phyloP scores from a whole-genome alignment of 495 filamentous ascomycete genomes.

The Annulohypoxylon stygium region DNA sequence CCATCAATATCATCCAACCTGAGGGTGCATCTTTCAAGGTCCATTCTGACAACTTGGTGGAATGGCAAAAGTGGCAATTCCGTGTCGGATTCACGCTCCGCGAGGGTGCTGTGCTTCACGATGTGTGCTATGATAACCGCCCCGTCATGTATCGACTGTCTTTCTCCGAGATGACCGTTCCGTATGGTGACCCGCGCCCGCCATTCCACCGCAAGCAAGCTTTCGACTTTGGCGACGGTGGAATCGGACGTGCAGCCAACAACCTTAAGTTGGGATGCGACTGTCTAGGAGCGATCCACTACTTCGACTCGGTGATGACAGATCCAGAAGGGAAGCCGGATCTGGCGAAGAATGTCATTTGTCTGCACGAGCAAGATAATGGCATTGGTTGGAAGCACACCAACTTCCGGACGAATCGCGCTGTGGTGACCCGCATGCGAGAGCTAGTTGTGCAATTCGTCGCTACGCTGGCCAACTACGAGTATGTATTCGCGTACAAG shows the following conservation, averaged over 20 bases:
- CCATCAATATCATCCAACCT: conserved; percentile 65
- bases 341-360: conserved; percentile 78
- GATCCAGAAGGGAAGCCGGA: conserved; percentile 69
- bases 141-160: conserved; percentile 76
- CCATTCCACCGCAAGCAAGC: conserved; percentile 84
- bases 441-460: conserved; percentile 84
- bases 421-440: conserved; percentile 74
- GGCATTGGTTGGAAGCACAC: conserved; percentile 84
- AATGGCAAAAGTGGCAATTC: conserved; percentile 81
- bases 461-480: conserved; percentile 84
- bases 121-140: conserved; percentile 76
- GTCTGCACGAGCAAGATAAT: conserved; percentile 76
- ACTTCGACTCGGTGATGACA: conserved; percentile 70
- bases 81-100: conserved; percentile 79
- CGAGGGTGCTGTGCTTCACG: conserved; percentile 77
- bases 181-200: conserved; percentile 78
- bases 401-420: conserved; percentile 79
- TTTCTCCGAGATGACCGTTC: conserved; percentile 82
- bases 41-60: conserved; percentile 61
- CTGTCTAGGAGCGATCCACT: conserved; percentile 82
- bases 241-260: conserved; percentile 80
- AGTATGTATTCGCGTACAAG: conserved; percentile 86
- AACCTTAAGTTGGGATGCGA: conserved; percentile 78
- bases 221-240: conserved; percentile 83
- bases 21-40: conserved; percentile 66